Conservation (phyloP, 306 rosid species). For the Pueraria montana region DNA sequence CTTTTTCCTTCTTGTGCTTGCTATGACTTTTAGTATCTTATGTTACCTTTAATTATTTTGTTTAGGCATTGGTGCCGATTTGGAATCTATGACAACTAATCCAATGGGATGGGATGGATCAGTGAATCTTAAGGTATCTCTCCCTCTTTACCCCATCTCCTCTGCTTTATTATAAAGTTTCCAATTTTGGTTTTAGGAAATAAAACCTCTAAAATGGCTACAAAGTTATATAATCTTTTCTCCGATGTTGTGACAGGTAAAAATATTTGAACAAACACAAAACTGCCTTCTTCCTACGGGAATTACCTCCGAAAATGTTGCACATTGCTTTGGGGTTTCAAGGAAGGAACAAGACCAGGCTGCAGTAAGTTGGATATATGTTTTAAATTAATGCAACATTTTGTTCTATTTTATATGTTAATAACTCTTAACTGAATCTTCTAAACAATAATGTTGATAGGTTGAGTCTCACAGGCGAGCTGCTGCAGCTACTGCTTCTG, state of each 20-base stretch:
- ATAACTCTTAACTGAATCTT: slow-evolving; percentile 30
- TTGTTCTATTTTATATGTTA: not conserved
- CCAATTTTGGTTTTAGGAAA: slow-evolving; percentile 18
- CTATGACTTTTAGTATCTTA: not conserved
- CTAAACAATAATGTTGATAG: slow-evolving; percentile 57
- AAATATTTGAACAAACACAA: slow-evolving; percentile 80
- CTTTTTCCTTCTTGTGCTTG: not conserved
- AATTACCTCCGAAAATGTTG: slow-evolving; percentile 93
- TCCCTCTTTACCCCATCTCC: slow-evolving; percentile 12
- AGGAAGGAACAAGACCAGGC: slow-evolving; percentile 93
- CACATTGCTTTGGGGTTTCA: slow-evolving; percentile 83
- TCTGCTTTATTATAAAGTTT: slow-evolving; percentile 4
- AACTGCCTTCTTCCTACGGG: slow-evolving; percentile 97
- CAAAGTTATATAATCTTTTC: slow-evolving; percentile 26
- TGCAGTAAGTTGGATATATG: slow-evolving; percentile 75
- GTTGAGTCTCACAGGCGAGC: slow-evolving; percentile 92
- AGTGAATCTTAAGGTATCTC: slow-evolving; percentile 82
- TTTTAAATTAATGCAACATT: not conserved
- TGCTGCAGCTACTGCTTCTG: slow-evolving; percentile 94
- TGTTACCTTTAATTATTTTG: slow-evolving; percentile 29
- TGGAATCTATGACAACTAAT: slow-evolving; percentile 88
- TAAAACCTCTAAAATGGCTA: slow-evolving; percentile 23
- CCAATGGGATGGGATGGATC: slow-evolving; percentile 95
- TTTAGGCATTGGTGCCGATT: slow-evolving; percentile 93
- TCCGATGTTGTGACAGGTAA: slow-evolving; percentile 59